A percentile compares a stretch with the other conserved stretches of the same genome.
Evolutionary conservation across 108 stramenopile species (phyloP).

Genomic region (Pelagomonas calceolata): DNA sequence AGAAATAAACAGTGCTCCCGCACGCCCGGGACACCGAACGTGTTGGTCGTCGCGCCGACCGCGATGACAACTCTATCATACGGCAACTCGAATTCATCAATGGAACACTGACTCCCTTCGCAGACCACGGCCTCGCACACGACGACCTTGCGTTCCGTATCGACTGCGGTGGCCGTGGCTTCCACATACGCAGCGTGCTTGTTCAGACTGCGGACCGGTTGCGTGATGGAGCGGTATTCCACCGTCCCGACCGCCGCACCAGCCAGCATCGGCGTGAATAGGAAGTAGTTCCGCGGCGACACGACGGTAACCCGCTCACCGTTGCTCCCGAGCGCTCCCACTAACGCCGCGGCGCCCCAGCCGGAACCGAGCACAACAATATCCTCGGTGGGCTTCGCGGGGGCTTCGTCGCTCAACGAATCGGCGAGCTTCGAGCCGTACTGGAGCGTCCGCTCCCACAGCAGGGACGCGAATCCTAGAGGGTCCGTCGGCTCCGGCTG

Average conservation of each 20-base stretch:
- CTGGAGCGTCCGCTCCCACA: no score
- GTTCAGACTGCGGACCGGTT: constrained; percentile 82
- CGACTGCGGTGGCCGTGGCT: constrained; percentile 66
- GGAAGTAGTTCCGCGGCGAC: constrained; percentile 79
- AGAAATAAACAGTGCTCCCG: constrained; percentile 79
- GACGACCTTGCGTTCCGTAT: constrained; percentile 47
- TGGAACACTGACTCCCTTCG: constrained; percentile 73
- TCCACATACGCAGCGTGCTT: constrained; percentile 66
- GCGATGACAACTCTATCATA: constrained; percentile 79
- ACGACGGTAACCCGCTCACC: constrained; percentile 53
- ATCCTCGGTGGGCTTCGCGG: no score
- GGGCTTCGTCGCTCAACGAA: no score
- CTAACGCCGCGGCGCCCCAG: constrained; percentile 77
- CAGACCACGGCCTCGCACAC: constrained; percentile 75
- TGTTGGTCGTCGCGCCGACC: constrained; percentile 83
- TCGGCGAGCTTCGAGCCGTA: no score
- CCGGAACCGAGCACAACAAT: constrained; percentile 81
- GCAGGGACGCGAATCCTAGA: no score
- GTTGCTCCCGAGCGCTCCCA: constrained; percentile 42
- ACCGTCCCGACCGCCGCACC: constrained; percentile 83
- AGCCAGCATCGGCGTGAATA: constrained; percentile 94
- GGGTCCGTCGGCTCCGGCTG: no score
- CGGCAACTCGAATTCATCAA: constrained; percentile 59
- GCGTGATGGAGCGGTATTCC: constrained; percentile 75
- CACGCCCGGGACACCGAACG: constrained; percentile 84